Percentiles rank a stretch among this genome's conserved stretches.
phyloP scores from a whole-genome alignment of 2,329 filamentous ascomycete species.

The Hymenoscyphus scutula region DNA sequence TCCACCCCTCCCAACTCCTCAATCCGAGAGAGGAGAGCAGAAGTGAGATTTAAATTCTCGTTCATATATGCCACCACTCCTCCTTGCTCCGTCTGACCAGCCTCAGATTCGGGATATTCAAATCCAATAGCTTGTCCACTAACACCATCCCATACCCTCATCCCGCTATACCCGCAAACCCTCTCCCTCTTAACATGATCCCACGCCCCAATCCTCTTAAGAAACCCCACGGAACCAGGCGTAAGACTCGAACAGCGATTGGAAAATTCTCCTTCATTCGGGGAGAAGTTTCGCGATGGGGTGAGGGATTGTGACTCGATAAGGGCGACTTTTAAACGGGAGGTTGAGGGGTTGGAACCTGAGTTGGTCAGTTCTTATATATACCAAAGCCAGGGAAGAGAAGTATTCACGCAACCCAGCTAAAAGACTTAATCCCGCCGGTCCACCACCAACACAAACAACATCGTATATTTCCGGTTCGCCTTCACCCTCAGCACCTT shows the following conservation, averaged over 20 bases:
- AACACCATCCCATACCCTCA: constrained; percentile 98
- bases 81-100: constrained; percentile 51
- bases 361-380: not conserved
- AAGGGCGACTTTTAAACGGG: constrained; percentile 77
- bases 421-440: constrained; percentile 74
- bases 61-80: constrained; percentile 88
- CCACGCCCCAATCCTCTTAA: constrained; percentile 85
- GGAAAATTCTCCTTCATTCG: constrained; percentile 70
- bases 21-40: constrained; percentile 70
- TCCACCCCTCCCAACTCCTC: constrained; percentile 66
- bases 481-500: not conserved
- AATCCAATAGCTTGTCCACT: constrained; percentile 86
- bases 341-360: constrained; percentile 75
- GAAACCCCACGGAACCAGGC: constrained; percentile 78
- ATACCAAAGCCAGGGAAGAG: no score
- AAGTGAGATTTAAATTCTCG: constrained; percentile 87
- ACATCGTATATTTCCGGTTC: constrained; percentile 36
- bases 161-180: constrained; percentile 86
- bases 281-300: constrained; percentile 64
- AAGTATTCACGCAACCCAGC: constrained; percentile 66
- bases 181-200: constrained; percentile 67
- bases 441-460: constrained; percentile 38
- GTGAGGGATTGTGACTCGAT: constrained; percentile 85
- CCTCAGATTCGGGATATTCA: constrained; percentile 55
- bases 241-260: constrained; percentile 96